A percentile compares a stretch with the other conserved stretches of the same genome.
These are phyloP conservation scores for Eremomyces bilateralis DNA, from an alignment of 495 filamentous ascomycete genomes.

Conservation along the genomic window DNA sequence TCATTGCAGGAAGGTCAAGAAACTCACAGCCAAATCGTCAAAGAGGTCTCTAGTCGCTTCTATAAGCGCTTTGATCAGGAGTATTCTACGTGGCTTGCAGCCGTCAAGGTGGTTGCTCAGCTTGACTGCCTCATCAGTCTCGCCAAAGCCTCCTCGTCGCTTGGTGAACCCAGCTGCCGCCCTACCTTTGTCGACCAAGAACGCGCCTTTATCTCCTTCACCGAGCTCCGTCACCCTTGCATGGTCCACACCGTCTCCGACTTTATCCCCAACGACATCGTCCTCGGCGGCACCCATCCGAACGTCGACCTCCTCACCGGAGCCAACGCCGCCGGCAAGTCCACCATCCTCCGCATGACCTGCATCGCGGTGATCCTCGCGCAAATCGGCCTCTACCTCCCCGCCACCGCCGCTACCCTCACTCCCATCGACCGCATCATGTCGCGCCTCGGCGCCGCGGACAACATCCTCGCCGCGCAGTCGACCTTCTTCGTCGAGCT, in stretches of 20 bases:
- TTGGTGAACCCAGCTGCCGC: conserved; percentile 76
- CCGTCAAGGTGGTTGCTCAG: conserved; percentile 70
- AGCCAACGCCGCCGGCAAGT: conserved; percentile 96
- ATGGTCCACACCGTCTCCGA: conserved; percentile 71
- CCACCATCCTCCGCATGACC: conserved; percentile 92
- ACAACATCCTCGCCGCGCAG: conserved; percentile 97
- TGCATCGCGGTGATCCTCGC: conserved; percentile 96
- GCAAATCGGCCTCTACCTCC: conserved; percentile 91
- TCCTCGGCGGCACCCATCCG: conserved; percentile 52
- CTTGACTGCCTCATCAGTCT: conserved; percentile 89
- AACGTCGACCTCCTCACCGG: conserved; percentile 89
- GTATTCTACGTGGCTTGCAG: conserved; percentile 69
- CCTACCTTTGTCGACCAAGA: conserved; percentile 68
- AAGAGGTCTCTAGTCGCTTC: conserved; percentile 66
- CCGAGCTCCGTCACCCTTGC: conserved; percentile 86
- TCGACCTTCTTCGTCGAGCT: conserved; percentile 98
- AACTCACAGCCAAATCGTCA: conserved; percentile 78
- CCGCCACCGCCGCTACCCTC: conserved; percentile 58
- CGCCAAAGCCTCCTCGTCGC: conserved; percentile 59
- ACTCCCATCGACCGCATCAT: conserved; percentile 95
- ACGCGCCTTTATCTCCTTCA: conserved; percentile 52
- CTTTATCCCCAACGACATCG: conserved; percentile 93
- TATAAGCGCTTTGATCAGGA: conserved; percentile 73
- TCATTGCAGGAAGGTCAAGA: conserved; percentile 85
- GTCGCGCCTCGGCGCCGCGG: conserved; percentile 93